Percentiles rank a stretch among this genome's conserved stretches.
phyloP scores from a whole-genome alignment of 768 basidiomycete genomes.

The Mycena maculata region DNA sequence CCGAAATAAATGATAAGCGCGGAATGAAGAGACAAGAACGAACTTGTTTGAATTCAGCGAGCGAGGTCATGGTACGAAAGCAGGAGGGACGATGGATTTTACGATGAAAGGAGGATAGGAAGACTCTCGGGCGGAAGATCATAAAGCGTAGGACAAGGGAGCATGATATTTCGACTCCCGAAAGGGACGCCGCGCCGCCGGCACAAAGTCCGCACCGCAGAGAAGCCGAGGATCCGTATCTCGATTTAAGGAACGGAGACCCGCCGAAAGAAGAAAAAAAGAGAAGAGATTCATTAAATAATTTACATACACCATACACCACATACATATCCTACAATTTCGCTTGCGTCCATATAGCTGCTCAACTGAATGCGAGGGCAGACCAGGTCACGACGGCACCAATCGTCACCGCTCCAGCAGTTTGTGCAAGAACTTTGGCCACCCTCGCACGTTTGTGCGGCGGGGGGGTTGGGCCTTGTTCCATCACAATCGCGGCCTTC shows the following conservation, averaged over 20 bases:
- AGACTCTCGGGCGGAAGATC: constrained; percentile 9
- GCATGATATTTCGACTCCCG: constrained; percentile 17
- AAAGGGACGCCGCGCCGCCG: constrained; percentile 17
- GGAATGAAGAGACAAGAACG: constrained; percentile 33
- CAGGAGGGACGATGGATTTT: background rate
- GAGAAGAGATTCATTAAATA: constrained; percentile 15
- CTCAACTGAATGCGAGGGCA: constrained; percentile 71
- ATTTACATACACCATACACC: constrained; percentile 20
- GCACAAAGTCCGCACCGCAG: background rate
- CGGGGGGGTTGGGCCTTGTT: constrained; percentile 36
- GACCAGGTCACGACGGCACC: constrained; percentile 82
- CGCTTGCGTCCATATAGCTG: constrained; percentile 21
- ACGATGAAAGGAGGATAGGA: background rate
- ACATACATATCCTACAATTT: constrained; percentile 13
- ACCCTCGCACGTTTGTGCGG: constrained; percentile 61
- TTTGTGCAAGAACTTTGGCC: constrained; percentile 60
- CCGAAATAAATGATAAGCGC: constrained; percentile 31
- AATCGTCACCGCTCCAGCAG: constrained; percentile 70
- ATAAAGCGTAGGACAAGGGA: background rate
- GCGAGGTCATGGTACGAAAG: constrained; percentile 38
- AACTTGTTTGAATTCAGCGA: constrained; percentile 48
- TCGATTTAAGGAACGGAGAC: background rate
- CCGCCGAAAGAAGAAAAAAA: background rate
- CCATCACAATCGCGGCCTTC: constrained; percentile 33
- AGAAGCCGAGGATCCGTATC: background rate